Percentiles rank a stretch among this genome's conserved stretches.
Evolutionary conservation across 108 stramenopile species (phyloP).

Genomic region (Conticribra guillardii): DNA sequence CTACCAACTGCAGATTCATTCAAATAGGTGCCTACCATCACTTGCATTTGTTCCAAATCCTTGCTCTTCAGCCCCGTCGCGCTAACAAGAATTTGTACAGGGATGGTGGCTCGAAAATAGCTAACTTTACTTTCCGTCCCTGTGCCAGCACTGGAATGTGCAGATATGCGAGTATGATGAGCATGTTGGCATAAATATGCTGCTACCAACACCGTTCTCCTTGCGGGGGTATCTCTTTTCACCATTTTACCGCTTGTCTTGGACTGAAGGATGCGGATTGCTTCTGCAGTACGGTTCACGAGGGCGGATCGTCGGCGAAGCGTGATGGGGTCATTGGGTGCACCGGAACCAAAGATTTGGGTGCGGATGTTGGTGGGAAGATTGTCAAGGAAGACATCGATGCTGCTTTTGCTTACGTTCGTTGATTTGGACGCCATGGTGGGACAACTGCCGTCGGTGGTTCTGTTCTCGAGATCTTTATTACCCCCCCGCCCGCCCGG

Average conservation of each 20-base stretch:
- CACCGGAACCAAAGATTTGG: conserved; percentile 25
- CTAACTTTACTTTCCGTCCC: no score
- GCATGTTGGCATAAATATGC: conserved; percentile 36
- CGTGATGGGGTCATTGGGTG: conserved; percentile 1
- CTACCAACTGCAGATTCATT: conserved; percentile 7
- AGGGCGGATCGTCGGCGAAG: conserved; percentile 14
- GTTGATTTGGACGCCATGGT: no score
- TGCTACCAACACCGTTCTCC: conserved; percentile 31
- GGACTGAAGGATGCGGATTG: conserved; percentile 21
- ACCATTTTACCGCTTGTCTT: neutral
- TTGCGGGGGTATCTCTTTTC: conserved; percentile 9
- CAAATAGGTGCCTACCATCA: conserved; percentile 23
- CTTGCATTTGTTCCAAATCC: conserved; percentile 38
- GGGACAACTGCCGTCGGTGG: no score
- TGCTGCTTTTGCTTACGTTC: no score
- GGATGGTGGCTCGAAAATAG: conserved; percentile 29
- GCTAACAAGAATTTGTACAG: neutral
- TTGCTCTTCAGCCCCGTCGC: neutral
- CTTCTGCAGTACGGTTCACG: conserved; percentile 18
- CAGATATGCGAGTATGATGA: neutral
- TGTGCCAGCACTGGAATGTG: neutral
- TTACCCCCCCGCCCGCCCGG: no score
- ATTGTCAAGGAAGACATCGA: conserved; percentile 23
- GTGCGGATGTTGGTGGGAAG: conserved; percentile 12
- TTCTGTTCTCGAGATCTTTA: no score